Evolutionary conservation across 192 early-diverging fungal species (phyloP).

Genomic region (Paraglomus occultum): DNA sequence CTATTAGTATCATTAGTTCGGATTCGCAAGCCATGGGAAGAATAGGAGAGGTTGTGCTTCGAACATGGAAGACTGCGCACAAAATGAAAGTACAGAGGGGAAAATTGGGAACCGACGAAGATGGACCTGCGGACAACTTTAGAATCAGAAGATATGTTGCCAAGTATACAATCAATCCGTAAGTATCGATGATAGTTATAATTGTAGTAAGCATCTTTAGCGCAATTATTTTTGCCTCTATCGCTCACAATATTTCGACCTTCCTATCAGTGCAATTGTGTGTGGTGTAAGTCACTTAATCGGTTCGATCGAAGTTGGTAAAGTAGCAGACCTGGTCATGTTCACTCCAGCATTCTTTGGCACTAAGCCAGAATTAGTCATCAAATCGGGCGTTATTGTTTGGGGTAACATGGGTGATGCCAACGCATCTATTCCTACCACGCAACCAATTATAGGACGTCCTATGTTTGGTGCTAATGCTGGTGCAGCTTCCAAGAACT

Average conservation of each 20-base stretch:
- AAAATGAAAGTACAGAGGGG: constrained; percentile 90
- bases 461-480: constrained; percentile 84
- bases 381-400: constrained; percentile 88
- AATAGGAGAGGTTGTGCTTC: constrained; percentile 86
- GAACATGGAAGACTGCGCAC: constrained; percentile 95
- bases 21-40: constrained; percentile 98
- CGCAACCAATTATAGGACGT: constrained; percentile 80
- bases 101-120: constrained; percentile 49
- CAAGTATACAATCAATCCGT: constrained; percentile 98
- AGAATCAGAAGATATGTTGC: constrained; percentile 88
- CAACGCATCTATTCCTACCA: constrained; percentile 94
- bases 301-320: constrained; percentile 91
- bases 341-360: constrained; percentile 88
- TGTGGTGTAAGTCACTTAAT: constrained; percentile 85
- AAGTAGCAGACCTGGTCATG: constrained; percentile 91
- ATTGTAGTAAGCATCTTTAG: not conserved
- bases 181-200: constrained; percentile 36
- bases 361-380: constrained; percentile 76
- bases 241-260: not conserved
- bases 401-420: constrained; percentile 90
- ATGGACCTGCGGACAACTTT: constrained; percentile 78
- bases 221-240: not conserved
- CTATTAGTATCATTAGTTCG: constrained; percentile 91
- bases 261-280: constrained; percentile 80
- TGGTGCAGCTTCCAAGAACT: constrained; percentile 56